Conservation (phyloP, 306 rosid genomes). For the apple (Malus domestica) region DNA sequence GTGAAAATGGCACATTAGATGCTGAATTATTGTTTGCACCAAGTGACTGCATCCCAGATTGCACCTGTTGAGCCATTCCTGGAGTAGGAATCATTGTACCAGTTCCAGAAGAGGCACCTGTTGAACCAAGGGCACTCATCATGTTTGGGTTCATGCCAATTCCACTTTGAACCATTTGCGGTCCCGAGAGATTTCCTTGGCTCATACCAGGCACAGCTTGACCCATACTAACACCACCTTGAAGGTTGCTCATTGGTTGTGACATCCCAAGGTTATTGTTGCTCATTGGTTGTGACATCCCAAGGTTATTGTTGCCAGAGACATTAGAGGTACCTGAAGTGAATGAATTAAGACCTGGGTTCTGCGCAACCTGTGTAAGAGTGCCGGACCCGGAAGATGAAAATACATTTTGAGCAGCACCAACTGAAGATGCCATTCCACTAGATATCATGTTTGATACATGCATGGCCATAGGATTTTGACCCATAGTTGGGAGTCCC, state of each 20-base stretch:
- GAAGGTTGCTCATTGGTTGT: constrained; percentile 72
- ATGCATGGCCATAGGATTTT: constrained; percentile 88
- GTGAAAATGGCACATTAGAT: constrained; percentile 59
- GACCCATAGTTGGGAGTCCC: constrained; percentile 70
- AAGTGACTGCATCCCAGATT: constrained; percentile 62
- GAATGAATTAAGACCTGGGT: constrained; percentile 60
- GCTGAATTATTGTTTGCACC: constrained; percentile 54
- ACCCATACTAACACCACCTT: constrained; percentile 74
- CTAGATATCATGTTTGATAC: constrained; percentile 95
- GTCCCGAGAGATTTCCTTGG: constrained; percentile 74
- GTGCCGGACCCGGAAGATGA: constrained; percentile 69
- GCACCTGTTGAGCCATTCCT: constrained; percentile 86
- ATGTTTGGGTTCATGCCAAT: constrained; percentile 74
- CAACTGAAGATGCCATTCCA: constrained; percentile 88
- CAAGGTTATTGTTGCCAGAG: constrained; percentile 68
- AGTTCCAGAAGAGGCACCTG: constrained; percentile 79
- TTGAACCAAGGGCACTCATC: constrained; percentile 63
- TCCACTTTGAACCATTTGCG: constrained; percentile 76
- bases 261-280: constrained; percentile 72
- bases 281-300: constrained; percentile 74
- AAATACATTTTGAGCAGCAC: constrained; percentile 72
- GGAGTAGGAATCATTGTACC: constrained; percentile 97
- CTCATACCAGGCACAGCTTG: constrained; percentile 64
- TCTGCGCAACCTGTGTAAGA: constrained; percentile 72
- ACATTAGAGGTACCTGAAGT: constrained; percentile 55